Conservation (phyloP, 225 moss, liverwort and hornwort species). For the Thuidium tamariscinum region DNA sequence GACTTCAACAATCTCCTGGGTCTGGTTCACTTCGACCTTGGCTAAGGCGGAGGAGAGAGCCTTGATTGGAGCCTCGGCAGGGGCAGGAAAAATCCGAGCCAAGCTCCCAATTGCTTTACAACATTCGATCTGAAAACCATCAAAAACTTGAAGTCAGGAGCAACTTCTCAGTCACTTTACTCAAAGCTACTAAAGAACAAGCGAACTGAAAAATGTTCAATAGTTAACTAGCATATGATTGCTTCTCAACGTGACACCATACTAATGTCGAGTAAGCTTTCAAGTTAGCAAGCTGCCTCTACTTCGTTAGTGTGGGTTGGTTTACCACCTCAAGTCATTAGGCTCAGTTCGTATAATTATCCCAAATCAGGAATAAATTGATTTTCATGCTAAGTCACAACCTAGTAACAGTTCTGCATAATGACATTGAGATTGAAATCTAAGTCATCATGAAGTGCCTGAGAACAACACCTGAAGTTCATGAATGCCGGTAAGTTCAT, state of each 20-base stretch:
- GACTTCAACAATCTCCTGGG: slow-evolving; percentile 1
- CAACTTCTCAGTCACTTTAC: not conserved
- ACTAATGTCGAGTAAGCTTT: not conserved
- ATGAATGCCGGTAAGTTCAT: not conserved
- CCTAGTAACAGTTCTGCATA: not conserved
- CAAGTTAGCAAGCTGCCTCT: not conserved
- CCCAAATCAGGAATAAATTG: not conserved
- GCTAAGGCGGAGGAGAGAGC: slow-evolving; percentile 14
- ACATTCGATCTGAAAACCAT: slow-evolving; percentile 22
- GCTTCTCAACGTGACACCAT: not conserved
- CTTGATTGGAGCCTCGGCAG: slow-evolving; percentile 23
- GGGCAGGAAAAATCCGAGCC: slow-evolving; percentile 32
- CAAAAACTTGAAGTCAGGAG: not conserved
- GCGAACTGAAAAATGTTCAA: not conserved
- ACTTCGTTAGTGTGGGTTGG: not conserved
- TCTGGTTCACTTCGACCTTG: slow-evolving; percentile 4
- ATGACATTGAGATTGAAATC: not conserved
- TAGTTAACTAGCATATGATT: too few species aligned
- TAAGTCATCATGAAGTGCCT: not conserved
- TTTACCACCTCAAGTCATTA: not conserved
- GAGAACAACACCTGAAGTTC: not conserved
- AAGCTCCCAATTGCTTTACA: slow-evolving; percentile 35
- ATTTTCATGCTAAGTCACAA: not conserved
- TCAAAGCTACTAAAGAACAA: not conserved
- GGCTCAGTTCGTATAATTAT: not conserved